Evolutionary conservation across 2,329 filamentous ascomycete species (phyloP), one percentile per base, ranked within the genome.

Genomic region (Trichoderma sp.): DNA sequence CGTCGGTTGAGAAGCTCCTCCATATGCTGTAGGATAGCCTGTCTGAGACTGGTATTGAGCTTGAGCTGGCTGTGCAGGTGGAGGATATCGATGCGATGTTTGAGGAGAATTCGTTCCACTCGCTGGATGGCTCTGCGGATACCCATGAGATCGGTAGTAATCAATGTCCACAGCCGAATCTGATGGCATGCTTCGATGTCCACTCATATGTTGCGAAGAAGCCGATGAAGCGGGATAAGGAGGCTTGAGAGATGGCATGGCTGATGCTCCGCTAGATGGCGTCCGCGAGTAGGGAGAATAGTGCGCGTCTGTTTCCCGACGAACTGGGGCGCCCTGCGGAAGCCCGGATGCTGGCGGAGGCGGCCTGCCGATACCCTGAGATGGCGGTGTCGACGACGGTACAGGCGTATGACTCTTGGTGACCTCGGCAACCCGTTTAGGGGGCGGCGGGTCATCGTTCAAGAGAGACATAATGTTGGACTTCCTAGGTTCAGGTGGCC

Each of bases 391-490:
- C 13, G 79, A 74, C 11, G 85, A 84, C 26, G 83, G 83, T n/a
- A 80, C 75, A 51, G 78, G 71, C 13, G 79, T 75, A 18, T 68
- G 66, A 13, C 74, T 74, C 63, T 75, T 74, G 13, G 81, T 79
- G 11, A 87, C 80, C 66, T 87, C 85, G 51, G 71, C 78, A 34
- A 87, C 79, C 37, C 85, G 81, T 76, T 87, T 87, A n/a, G 82
- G 82, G 7, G 82, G 79, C 4, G 79, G 80, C 8, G 84, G 82
- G 65, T 89, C 88, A 70, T 89, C 86, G 72, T 89, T 89, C 3
- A 90, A 80, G 70, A 90, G 77, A 0, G 87, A 86, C 84, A 89
- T 88, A 70, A 90, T 83, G 71, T 81, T 90, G 16, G 87, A 89
- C 79, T 89, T 90, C n/a, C 85, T 82, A 58, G 79, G 79, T 72